Conservation (phyloP, 2,329 filamentous ascomycete genomes). For the Lachnellula willkommii region DNA sequence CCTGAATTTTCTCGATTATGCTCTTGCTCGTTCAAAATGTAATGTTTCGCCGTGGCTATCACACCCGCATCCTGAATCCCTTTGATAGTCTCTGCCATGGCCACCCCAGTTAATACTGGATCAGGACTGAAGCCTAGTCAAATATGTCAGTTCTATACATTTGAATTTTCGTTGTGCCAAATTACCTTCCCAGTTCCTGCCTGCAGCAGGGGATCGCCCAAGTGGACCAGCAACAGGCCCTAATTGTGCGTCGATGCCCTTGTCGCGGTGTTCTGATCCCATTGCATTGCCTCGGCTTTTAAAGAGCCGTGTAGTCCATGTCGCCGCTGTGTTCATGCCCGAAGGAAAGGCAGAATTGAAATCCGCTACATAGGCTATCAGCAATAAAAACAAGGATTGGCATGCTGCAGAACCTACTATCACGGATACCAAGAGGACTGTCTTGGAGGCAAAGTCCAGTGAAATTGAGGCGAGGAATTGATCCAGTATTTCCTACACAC, state of each 20-base stretch:
- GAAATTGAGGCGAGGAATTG: conserved; percentile 29
- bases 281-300: conserved; percentile 62
- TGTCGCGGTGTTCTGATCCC: conserved; percentile 66
- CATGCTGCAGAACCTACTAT: conserved; percentile 27
- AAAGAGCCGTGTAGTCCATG: conserved; percentile 68
- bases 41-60: conserved; percentile 78
- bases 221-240: conserved; percentile 64
- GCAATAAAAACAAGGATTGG: background rate
- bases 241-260: conserved; percentile 70
- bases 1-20: conserved; percentile 24
- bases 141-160: background rate
- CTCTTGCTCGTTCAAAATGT: conserved; percentile 65
- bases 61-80: conserved; percentile 79
- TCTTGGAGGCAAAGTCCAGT: conserved; percentile 31
- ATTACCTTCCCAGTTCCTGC: conserved; percentile 61
- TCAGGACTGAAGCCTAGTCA: conserved; percentile 56
- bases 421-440: conserved; percentile 35
- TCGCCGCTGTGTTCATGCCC: conserved; percentile 70
- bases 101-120: conserved; percentile 68
- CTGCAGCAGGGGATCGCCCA: conserved; percentile 62
- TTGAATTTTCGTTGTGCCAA: background rate
- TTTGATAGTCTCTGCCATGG: conserved; percentile 65
- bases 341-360: conserved; percentile 71
- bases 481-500: conserved; percentile 32
- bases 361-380: conserved; percentile 44